These are phyloP conservation scores for Lagerstroemia speciosa DNA, from an alignment of 345 rosid genomes.

Conservation along the genomic window DNA sequence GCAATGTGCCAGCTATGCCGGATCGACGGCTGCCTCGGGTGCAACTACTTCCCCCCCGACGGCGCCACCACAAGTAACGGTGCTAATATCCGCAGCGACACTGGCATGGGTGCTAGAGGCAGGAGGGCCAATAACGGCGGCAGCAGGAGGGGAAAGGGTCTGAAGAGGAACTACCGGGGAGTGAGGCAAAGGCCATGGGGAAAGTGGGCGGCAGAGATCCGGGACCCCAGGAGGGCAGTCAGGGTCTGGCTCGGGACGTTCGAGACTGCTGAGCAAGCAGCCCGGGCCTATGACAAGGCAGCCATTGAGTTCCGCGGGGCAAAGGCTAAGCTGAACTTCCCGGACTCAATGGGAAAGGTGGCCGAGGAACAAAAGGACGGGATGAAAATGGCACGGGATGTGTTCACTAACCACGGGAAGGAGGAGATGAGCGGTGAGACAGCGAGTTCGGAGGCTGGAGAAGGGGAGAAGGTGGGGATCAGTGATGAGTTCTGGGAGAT, in stretches of 20 bases:
- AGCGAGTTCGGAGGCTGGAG: background rate
- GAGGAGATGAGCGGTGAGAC: background rate
- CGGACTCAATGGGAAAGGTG: constrained; percentile 30
- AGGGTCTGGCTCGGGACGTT: constrained; percentile 97
- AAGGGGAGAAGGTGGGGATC: constrained; percentile 1
- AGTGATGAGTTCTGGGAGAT: constrained; percentile 21
- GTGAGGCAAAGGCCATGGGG: constrained; percentile 99
- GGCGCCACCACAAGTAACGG: constrained; percentile 27
- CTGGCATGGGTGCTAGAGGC: background rate
- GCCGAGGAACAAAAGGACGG: background rate
- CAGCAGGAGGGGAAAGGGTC: constrained; percentile 19
- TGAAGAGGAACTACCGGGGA: constrained; percentile 79
- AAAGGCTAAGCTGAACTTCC: constrained; percentile 46
- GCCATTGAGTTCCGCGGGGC: constrained; percentile 40
- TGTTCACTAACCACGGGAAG: background rate
- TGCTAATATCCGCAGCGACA: background rate
- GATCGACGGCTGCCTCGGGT: constrained; percentile 64
- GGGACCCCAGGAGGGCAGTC: constrained; percentile 67
- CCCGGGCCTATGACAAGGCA: constrained; percentile 84
- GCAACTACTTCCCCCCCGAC: constrained; percentile 53
- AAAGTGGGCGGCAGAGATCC: constrained; percentile 92
- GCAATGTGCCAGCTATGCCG: constrained; percentile 56
- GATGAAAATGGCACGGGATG: background rate
- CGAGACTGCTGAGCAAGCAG: constrained; percentile 80
- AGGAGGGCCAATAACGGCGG: background rate